phyloP scores from a whole-genome alignment of 805 yeast genomes.

The Metschnikowia koreensis region DNA sequence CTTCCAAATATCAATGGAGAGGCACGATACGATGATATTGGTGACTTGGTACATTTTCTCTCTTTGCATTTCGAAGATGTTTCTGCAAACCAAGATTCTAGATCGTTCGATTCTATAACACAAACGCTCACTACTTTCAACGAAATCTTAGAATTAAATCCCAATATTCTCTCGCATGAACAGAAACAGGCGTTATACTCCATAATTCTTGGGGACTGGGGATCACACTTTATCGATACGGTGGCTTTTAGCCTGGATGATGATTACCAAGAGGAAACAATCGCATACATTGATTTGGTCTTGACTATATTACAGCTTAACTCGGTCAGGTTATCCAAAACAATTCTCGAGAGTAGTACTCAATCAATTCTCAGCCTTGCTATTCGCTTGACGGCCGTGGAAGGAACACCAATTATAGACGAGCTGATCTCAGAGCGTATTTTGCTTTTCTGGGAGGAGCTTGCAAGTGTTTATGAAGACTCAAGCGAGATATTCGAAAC shows the following conservation, averaged over 20 bases:
- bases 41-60: conserved; percentile 16
- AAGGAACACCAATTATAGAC: conserved; percentile 56
- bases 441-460: conserved; percentile 67
- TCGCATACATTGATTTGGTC: conserved; percentile 44
- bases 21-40: conserved; percentile 25
- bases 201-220: conserved; percentile 48
- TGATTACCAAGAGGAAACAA: conserved; percentile 32
- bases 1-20: conserved; percentile 34
- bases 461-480: conserved; percentile 50
- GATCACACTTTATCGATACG: conserved; percentile 35
- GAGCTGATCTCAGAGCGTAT: conserved; percentile 53
- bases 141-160: conserved; percentile 48
- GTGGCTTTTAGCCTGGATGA: conserved; percentile 30
- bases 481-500: conserved; percentile 18
- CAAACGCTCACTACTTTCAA: conserved; percentile 26
- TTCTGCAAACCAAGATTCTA: background rate
- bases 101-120: conserved; percentile 25
- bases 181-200: conserved; percentile 28
- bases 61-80: conserved; percentile 15
- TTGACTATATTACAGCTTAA: conserved; percentile 49
- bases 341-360: conserved; percentile 33
- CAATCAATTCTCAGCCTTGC: conserved; percentile 48
- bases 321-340: conserved; percentile 40
- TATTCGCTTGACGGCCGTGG: conserved; percentile 52
- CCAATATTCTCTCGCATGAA: conserved; percentile 35